Evolutionary conservation across 106 monocot species (phyloP), one percentile per base, ranked within the genome.

Genomic region (Platanthera guangdongensis): DNA sequence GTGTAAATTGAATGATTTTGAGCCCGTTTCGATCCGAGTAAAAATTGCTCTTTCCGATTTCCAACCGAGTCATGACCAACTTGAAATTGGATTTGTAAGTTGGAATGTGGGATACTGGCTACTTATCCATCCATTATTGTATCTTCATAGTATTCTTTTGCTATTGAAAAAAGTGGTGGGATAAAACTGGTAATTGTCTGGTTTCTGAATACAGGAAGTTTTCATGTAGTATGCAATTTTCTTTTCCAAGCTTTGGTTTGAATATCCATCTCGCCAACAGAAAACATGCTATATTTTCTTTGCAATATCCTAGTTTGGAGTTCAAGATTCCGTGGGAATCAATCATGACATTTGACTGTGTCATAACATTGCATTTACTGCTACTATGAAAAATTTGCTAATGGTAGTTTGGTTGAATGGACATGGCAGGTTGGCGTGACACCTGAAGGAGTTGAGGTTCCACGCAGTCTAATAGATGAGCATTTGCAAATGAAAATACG

Each of bases 401-500:
- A 70, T 6, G 39, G 39, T 39, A 39, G 39, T 16, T 18, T 60
- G 60, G 13, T 21, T 72, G 50, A 51, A 51, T 72, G 50, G 59
- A 1, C 11, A 18, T 62, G 68, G 12, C 70, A 96, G 95, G 95
- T 96, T 68, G 95, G 95, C 71, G 93, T 89, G 51, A 96, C 95
- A 15, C 95, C 95, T 21, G 93, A 90, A 84, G 90, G 93, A 45
- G 90, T 96, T 51, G 95, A 96, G 79, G 76, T 93, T 69, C 95
- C 95, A 11, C 88, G 91, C 28, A 90, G 85, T 81, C 60, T 93
- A 21, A 79, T 96, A 15, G 95, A 96, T 72, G 76, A 82, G 50
- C 82, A 87, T 72, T 71, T 96, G 80, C 83, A 89, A 78, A 81
- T 84, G 68, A 86, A 91, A 72, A 84, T 96, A 74, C 86, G 57